Base-by-base conservation (phyloP, 768 basidiomycete genomes). In the Hydnum rufescens region DNA sequence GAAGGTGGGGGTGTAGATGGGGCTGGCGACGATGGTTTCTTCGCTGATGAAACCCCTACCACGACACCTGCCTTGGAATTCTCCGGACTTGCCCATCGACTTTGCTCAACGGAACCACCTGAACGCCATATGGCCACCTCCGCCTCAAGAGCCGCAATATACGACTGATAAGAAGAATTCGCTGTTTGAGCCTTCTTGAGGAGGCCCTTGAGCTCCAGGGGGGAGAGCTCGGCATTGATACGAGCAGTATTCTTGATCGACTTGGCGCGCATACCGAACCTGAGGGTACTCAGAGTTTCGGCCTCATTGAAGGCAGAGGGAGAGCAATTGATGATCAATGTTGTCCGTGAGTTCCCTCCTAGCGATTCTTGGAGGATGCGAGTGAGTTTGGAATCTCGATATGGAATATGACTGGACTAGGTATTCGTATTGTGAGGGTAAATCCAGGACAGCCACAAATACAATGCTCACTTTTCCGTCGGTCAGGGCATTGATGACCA, bases 231-330 rank as follows among this genome's bases (percentile, higher is more conserved):
- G 51, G 90, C 89, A 65, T 99, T 99, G 68, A 99, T 87, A 44
- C 95, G 84, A 55, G 95, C 95, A 55, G 85, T 87, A 67, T 99
- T 99, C 85, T 97, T 97, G 77, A 99, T 99, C n/a, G 87, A 86
- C 68, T 99, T 99, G n/a, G 95, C 93, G 58, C 95, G 87, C 64
- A 97, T 97, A 71, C 95, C 95, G 65, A 99, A 99, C 25, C 95
- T 82, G n/a, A 99, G 76, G 3, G 95, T 99, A 2, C 82, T 84
- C 31, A 99, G 71, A 0, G 95, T 99, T 66, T 99, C 95, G 2
- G 86, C 71, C 64, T 97, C 95, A 62, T 99, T 99, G 70, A 90
- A 99, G 0, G 86, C 80, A 1, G 89, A 92, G 18, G 95, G 95
- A 18, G 95, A 99, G 63, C 95, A 97, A 67, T 97, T 99, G 68